phyloP scores from a whole-genome alignment of 371 early-diverging fungal genomes.

The Mortierella sp. region DNA sequence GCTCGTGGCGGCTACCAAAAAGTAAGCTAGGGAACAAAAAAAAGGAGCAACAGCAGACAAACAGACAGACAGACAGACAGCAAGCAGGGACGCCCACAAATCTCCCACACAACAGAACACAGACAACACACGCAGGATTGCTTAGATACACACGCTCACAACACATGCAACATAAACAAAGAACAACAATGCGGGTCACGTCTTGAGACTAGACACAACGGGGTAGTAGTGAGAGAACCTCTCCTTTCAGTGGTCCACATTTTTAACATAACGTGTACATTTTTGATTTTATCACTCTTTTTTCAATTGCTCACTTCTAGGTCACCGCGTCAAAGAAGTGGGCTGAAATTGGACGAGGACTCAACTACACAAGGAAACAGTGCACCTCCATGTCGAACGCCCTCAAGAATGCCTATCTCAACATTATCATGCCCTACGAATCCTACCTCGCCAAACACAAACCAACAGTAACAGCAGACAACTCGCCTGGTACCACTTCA shows the following conservation, averaged over 20 bases:
- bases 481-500: slow-evolving; percentile 12
- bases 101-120: background rate
- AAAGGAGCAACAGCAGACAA: too few relatives aligned
- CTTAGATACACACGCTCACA: too few relatives aligned
- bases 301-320: slow-evolving; percentile 51
- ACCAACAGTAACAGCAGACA: slow-evolving; percentile 24
- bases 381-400: slow-evolving; percentile 90
- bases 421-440: slow-evolving; percentile 91
- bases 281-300: slow-evolving; percentile 10
- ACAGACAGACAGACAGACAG: too few relatives aligned
- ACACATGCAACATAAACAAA: background rate
- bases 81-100: background rate
- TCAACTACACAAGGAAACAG: slow-evolving; percentile 83
- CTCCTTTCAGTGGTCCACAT: background rate
- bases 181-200: slow-evolving; percentile 4
- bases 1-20: slow-evolving; percentile 82
- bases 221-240: background rate
- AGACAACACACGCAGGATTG: background rate
- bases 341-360: slow-evolving; percentile 87
- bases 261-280: slow-evolving; percentile 12
- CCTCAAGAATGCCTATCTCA: slow-evolving; percentile 82
- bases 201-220: slow-evolving; percentile 7
- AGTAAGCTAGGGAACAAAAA: slow-evolving; percentile 60
- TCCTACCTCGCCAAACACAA: slow-evolving; percentile 73
- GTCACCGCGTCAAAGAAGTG: slow-evolving; percentile 88